Conservation (phyloP, 148 eudicot species). For the Pouteria glomerata region DNA sequence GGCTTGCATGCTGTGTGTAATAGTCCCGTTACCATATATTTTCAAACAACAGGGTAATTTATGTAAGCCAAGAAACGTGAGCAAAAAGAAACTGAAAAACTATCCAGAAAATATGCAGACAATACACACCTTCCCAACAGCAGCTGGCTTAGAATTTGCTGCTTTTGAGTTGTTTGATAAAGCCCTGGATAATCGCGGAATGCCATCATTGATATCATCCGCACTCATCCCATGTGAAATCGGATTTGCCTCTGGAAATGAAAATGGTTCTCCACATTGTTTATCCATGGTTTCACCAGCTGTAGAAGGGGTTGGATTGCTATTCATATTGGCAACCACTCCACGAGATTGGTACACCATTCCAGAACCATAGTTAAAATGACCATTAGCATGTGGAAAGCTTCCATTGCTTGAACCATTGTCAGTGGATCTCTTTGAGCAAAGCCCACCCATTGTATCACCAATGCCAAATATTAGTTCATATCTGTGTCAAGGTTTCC, state of each 20-base stretch:
- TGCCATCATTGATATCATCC: conserved; percentile 70
- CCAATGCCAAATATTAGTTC: conserved; percentile 21
- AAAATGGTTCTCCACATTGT: conserved; percentile 49
- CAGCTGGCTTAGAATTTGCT: conserved; percentile 69
- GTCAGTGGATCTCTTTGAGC: conserved; percentile 73
- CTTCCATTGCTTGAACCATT: conserved; percentile 46
- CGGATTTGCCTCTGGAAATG: conserved; percentile 47
- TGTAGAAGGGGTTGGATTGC: conserved; percentile 18
- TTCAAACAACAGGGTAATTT: too few species aligned
- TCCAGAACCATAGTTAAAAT: conserved; percentile 34
- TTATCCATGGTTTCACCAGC: conserved; percentile 36
- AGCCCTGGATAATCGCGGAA: conserved; percentile 67
- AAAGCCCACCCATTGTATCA: conserved; percentile 77
- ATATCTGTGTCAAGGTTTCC: conserved; percentile 22
- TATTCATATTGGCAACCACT: conserved; percentile 25
- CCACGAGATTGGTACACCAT: conserved; percentile 40
- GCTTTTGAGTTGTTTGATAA: conserved; percentile 66
- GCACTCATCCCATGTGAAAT: conserved; percentile 22
- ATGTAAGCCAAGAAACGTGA: neutral
- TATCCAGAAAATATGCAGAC: neutral
- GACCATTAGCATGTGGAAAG: conserved; percentile 60
- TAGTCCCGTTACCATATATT: too few species aligned
- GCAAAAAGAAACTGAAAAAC: conserved; percentile 1
- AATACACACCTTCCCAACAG: conserved; percentile 70
- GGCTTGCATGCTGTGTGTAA: too few species aligned